Conservation (phyloP, 2,329 filamentous ascomycete genomes). For the Anthostomella pinea region DNA sequence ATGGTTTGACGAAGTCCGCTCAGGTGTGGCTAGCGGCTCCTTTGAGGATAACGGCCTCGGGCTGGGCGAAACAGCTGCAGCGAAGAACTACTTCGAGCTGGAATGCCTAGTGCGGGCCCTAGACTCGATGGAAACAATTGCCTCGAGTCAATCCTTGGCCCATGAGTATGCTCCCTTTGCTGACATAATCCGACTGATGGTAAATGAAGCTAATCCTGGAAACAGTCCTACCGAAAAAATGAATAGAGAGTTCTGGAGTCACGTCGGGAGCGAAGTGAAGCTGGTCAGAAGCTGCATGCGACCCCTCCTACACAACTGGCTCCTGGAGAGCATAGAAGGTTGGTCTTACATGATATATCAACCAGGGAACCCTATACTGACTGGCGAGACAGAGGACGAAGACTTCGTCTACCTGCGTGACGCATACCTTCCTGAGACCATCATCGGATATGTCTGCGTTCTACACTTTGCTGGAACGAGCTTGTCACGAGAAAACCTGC, state of each 20-base stretch:
- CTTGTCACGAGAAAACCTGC: conserved; percentile 70
- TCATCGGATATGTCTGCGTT: conserved; percentile 79
- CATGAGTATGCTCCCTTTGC: conserved; percentile 47
- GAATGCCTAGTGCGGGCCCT: conserved; percentile 65
- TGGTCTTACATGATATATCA: conserved; percentile 24
- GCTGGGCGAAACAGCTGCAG: conserved; percentile 45
- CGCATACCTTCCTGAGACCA: conserved; percentile 79
- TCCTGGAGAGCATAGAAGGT: conserved; percentile 56
- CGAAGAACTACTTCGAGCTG: conserved; percentile 64
- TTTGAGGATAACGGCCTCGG: conserved; percentile 36
- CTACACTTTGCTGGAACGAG: conserved; percentile 75
- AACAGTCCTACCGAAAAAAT: conserved; percentile 32
- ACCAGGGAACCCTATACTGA: conserved; percentile 9
- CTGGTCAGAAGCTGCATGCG: conserved; percentile 54
- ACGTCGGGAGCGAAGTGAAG: conserved; percentile 54
- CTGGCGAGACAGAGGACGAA: conserved; percentile 44
- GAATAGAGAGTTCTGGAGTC: conserved; percentile 48
- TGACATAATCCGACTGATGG: no score
- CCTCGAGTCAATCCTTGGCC: conserved; percentile 50
- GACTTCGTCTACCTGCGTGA: conserved; percentile 66
- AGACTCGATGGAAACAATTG: conserved; percentile 66
- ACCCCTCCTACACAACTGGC: conserved; percentile 64
- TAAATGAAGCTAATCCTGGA: conserved; percentile 30
- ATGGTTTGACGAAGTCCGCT: conserved; percentile 31
- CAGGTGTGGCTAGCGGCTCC: conserved; percentile 18